These are phyloP conservation scores for Fusarium oxysporum DNA, from an alignment of 2,329 filamentous ascomycete genomes.

Conservation along the genomic window DNA sequence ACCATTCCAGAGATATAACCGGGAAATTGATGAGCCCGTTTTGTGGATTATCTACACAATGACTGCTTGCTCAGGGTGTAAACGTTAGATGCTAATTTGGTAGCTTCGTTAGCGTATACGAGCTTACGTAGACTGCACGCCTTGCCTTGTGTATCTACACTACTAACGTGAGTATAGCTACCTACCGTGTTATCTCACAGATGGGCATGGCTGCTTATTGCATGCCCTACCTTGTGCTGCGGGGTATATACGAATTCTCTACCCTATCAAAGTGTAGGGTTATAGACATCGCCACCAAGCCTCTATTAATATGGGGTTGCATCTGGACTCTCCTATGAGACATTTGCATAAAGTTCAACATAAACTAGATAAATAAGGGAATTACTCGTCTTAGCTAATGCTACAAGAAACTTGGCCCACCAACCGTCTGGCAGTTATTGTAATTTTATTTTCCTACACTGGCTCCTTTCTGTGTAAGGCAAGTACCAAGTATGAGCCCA, in stretches of 20 bases:
- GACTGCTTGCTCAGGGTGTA: not conserved
- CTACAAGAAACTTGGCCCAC: accelerated
- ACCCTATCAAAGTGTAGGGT: not conserved
- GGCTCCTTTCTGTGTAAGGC: not conserved
- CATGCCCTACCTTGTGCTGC: accelerated
- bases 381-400: no score
- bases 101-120: no score
- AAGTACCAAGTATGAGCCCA: not conserved
- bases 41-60: accelerated
- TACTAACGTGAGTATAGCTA: not conserved
- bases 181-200: not conserved
- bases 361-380: no score
- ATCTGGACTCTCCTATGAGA: not conserved
- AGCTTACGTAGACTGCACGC: not conserved
- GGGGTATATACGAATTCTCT: not conserved
- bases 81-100: accelerated
- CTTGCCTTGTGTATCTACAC: not conserved
- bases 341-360: no score
- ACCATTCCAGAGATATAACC: not conserved
- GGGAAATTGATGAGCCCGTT: accelerated
- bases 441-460: accelerated
- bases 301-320: accelerated
- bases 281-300: not conserved
- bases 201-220: not conserved
- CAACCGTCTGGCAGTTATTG: accelerated